Evolutionary conservation across 2,329 filamentous ascomycete species (phyloP).

Genomic region (Colletotrichum lindemuthianum): DNA sequence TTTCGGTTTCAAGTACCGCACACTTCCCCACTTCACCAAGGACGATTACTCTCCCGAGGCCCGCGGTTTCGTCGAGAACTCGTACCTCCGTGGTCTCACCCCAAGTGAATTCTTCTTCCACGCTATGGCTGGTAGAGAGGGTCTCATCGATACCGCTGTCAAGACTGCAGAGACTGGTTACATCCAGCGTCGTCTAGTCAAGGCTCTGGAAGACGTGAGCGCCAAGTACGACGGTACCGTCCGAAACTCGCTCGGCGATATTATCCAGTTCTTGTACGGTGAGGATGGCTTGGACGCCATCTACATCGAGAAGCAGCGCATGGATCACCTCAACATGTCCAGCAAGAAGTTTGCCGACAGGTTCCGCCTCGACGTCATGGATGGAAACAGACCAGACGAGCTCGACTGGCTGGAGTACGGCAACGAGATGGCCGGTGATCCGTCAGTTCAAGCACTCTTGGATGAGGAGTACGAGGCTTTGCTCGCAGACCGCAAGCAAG

Average conservation of each 20-base stretch:
- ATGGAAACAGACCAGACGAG: conserved; percentile 62
- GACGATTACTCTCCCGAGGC: conserved; percentile 98
- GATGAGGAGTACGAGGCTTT: conserved; percentile 90
- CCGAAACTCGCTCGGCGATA: conserved; percentile 94
- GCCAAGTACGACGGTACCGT: conserved; percentile 98
- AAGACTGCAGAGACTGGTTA: conserved; percentile 99
- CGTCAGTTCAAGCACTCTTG: conserved; percentile 85
- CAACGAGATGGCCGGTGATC: conserved; percentile 85
- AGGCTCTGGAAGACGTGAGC: conserved; percentile 97
- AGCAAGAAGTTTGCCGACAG: conserved; percentile 80
- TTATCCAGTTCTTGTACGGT: conserved; percentile 97
- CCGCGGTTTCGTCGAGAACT: conserved; percentile 98
- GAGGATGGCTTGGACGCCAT: conserved; percentile 96
- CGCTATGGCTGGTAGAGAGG: conserved; percentile 99
- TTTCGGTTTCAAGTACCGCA: conserved; percentile 98
- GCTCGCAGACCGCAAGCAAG: conserved; percentile 75
- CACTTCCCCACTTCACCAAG: conserved; percentile 97
- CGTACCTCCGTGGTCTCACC: conserved; percentile 93
- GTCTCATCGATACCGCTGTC: conserved; percentile 99
- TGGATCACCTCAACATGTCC: conserved; percentile 87
- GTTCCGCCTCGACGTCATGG: conserved; percentile 90
- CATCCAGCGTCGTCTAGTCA: conserved; percentile 97
- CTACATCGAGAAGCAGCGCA: conserved; percentile 90
- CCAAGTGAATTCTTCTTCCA: conserved; percentile 99
- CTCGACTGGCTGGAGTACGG: conserved; percentile 85